Base-by-base conservation (phyloP, 345 rosid species). In the Atalantia buxifolia region DNA sequence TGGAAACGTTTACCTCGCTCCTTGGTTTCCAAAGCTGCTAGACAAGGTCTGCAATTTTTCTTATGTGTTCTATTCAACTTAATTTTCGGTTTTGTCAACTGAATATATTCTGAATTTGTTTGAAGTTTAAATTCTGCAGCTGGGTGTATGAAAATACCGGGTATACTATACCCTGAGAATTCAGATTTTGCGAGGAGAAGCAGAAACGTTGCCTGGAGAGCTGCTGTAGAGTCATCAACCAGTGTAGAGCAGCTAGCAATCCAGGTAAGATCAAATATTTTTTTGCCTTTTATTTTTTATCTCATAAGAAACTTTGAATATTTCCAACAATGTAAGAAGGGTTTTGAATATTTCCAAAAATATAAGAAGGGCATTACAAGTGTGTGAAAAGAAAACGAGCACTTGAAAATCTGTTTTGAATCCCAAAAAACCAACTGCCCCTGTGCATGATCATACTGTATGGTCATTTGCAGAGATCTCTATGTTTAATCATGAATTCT, bases 151-250 rank as follows among this genome's bases (percentile, higher is more conserved):
- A 94, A 83, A 84, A 88, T 96, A 75, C 87, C 91, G 1, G 97
- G 97, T 61, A 85, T 96, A 82, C 67, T 90, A 33, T 96, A 96
- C 81, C 97, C 97, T 70, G 99, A 94, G 79, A 89, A 80, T 89
- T 89, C 95, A 81, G 97, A 96, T 81, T 87, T 86, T 25, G 90
- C 97, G 57, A 92, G 86, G 91, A 94, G 99, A 88, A 92, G 88
- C 89, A 91, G 87, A 82, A 86, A 78, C 80, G 82, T 90, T 68
- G 86, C 91, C 59, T 96, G 99, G 99, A 86, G 83, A 83, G 98
- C 98, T 81, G 97, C 93, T 24, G 99, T 96, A 77, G 99, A 91
- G 78, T 90, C 95, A 77, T 94, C 97, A 77, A 85, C 82, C 21
- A 89, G 86, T 81, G 81, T 82, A n/a, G 96, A 92, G 81, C 99